Percentiles rank a stretch among this genome's conserved stretches.
phyloP scores from a whole-genome alignment of 2,329 filamentous ascomycete species.

The Arthrinium puccinioides region DNA sequence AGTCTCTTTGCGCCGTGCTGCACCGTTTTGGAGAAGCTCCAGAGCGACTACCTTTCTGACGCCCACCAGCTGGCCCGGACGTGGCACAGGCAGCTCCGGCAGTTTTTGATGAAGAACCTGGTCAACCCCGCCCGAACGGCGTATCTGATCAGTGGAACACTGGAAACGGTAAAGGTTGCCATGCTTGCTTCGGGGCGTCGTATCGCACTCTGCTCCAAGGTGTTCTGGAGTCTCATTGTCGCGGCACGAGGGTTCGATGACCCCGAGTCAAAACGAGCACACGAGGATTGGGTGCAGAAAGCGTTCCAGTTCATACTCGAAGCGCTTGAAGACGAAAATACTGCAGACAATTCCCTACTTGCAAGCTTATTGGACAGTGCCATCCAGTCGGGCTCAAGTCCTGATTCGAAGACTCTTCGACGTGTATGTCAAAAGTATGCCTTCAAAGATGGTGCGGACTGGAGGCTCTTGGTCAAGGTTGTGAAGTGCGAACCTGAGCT shows the following conservation, averaged over 20 bases:
- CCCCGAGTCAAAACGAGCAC: conserved; percentile 20
- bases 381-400: conserved; percentile 22
- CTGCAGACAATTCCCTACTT: conserved; percentile 14
- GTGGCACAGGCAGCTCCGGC: conserved; percentile 41
- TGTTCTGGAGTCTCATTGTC: conserved; percentile 29
- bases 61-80: conserved; percentile 18
- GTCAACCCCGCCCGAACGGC: conserved; percentile 42
- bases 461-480: conserved; percentile 32
- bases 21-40: conserved; percentile 33
- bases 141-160: conserved; percentile 34
- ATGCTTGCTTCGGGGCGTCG: conserved; percentile 29
- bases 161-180: conserved; percentile 32
- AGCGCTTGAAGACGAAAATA: conserved; percentile 9
- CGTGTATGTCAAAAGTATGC: conserved; percentile 21
- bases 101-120: conserved; percentile 42
- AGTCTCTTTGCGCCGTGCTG: conserved; percentile 34
- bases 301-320: conserved; percentile 18
- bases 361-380: conserved; percentile 25
- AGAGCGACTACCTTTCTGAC: conserved; percentile 16
- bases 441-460: conserved; percentile 22
- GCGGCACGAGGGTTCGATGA: conserved; percentile 17
- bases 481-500: conserved; percentile 36
- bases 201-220: conserved; percentile 29
- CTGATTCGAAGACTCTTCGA: conserved; percentile 25
- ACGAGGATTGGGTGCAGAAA: conserved; percentile 17